These are phyloP conservation scores for Luffa aegyptiaca DNA, from an alignment of 306 rosid genomes.

Conservation along the genomic window DNA sequence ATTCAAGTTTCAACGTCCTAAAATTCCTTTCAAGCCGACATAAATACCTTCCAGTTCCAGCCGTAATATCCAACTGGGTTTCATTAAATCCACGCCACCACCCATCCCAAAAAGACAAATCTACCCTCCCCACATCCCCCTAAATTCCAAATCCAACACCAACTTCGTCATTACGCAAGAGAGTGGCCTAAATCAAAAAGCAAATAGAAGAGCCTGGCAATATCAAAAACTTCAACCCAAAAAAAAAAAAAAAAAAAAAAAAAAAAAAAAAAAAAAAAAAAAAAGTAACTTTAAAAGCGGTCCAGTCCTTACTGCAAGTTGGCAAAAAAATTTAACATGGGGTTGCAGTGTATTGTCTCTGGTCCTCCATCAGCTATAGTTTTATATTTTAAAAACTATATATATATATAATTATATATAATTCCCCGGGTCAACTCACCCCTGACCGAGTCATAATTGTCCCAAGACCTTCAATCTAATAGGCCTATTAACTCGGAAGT, in stretches of 20 bases:
- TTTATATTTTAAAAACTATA: not conserved
- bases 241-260: not conserved
- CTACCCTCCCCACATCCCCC: not conserved
- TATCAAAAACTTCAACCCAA: not conserved
- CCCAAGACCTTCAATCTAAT: not conserved
- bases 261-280: not conserved
- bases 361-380: constrained; percentile 13
- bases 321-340: constrained; percentile 7
- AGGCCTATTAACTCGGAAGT: not conserved
- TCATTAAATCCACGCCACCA: not conserved
- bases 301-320: constrained; percentile 5
- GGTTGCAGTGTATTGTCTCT: constrained; percentile 4
- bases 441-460: not conserved
- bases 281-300: not conserved
- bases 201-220: not conserved
- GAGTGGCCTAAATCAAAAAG: not conserved
- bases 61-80: constrained; percentile 7
- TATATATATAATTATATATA: not conserved
- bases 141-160: not conserved
- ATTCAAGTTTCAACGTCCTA: constrained; percentile 13
- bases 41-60: constrained; percentile 17
- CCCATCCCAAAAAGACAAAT: not conserved
- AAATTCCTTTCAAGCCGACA: constrained; percentile 42
- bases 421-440: not conserved
- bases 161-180: constrained; percentile 1